These are phyloP conservation scores for Cordyceps cateniannulata DNA, from an alignment of 2,329 filamentous ascomycete species.

Conservation along the genomic window DNA sequence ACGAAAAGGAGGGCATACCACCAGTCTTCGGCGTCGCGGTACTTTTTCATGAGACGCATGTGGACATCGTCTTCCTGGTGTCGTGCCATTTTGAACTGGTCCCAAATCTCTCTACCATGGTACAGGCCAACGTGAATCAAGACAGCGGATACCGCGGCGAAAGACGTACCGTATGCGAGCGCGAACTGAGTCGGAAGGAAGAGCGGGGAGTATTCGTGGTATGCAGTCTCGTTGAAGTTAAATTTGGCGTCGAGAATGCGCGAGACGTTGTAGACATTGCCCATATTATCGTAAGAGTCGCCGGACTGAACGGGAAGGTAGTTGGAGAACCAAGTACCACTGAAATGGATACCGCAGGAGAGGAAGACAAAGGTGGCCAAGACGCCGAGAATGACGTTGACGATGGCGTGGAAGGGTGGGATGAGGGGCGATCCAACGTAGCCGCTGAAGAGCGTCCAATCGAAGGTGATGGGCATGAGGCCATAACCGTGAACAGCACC, in stretches of 20 bases:
- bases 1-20: conserved; percentile 49
- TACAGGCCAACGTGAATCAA: conserved; percentile 50
- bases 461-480: conserved; percentile 55
- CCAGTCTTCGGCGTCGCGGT: conserved; percentile 53
- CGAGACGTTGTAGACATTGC: conserved; percentile 50
- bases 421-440: conserved; percentile 45
- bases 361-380: conserved; percentile 49
- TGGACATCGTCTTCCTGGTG: conserved; percentile 53
- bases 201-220: conserved; percentile 58
- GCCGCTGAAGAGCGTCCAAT: conserved; percentile 42
- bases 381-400: conserved; percentile 47
- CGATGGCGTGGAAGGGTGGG: conserved; percentile 48
- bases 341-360: conserved; percentile 54
- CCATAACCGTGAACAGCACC: conserved; percentile 52
- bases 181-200: conserved; percentile 58
- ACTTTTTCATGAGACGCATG: conserved; percentile 57
- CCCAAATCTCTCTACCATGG: conserved; percentile 48
- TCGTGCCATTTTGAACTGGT: conserved; percentile 47
- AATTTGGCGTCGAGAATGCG: conserved; percentile 50
- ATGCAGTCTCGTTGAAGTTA: conserved; percentile 54
- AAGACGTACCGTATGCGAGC: conserved; percentile 55
- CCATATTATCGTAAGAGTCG: conserved; percentile 59
- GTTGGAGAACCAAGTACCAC: conserved; percentile 49
- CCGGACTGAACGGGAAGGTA: conserved; percentile 57
- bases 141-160: conserved; percentile 59